Evolutionary conservation across 441 rosid genomes (phyloP), one percentile per base, ranked within the genome.

Genomic region (Aleurites moluccanus): DNA sequence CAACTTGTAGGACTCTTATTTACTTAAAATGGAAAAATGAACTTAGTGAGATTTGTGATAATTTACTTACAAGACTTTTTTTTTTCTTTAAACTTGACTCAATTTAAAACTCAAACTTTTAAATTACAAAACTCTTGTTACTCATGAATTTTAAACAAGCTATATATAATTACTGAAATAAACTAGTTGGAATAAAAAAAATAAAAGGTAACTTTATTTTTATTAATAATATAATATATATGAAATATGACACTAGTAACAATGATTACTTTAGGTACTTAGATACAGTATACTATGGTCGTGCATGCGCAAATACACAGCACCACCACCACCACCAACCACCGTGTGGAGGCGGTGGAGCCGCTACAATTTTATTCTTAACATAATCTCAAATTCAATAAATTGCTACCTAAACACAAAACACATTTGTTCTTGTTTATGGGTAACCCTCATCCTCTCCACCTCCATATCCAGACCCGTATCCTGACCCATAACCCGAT

Each of bases 401-500:
- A 25, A 23, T 57, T 53, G 0, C 38, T 27, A 59, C 55, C 15
- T 40, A 59, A 2, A 2, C 3, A 3, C 3, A 42, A 20, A 3
- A 16, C 30, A 18, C 16, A 6, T 40, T 16, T 67, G 18, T 42
- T 1, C 25, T 9, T 40, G 66, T 40, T 74, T 72, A 80, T 10
- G 88, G 88, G 3, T 9, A 52, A 11, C 69, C 63, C 20, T 67
- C 10, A 1, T 75, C 79, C 2, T 72, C 77, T 7, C 82, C 87
- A 28, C 56, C 77, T 14, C 81, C 81, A 6, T 68, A 14, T 27
- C 80, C 80, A 28, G 73, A 33, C 74, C n/a, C n/a, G n/a, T n/a
- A n/a, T n/a, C n/a, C n/a, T n/a, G n/a, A n/a, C n/a, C 87, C 87
- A 30, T 69, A 60, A 1, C 89, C 82, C 0, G 67, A 56, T 1